Conservation (phyloP, 768 basidiomycete genomes). For the Boletus coccyginus region DNA sequence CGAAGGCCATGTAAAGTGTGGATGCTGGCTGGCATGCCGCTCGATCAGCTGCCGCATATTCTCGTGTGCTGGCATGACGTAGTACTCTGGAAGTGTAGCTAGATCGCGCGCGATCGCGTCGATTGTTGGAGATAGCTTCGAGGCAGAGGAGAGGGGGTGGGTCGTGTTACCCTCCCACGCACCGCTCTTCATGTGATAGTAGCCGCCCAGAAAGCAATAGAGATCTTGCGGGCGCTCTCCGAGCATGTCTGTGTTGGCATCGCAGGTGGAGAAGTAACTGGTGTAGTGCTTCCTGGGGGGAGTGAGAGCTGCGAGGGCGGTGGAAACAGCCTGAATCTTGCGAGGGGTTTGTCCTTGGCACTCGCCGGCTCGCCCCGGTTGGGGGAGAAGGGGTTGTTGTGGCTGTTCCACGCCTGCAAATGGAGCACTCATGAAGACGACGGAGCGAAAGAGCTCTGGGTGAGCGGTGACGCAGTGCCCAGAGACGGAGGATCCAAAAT, state of each 20-base stretch:
- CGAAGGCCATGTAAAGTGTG: conserved; percentile 41
- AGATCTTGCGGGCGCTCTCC: conserved; percentile 18
- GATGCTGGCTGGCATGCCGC: conserved; percentile 32
- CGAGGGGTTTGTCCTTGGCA: conserved; percentile 9
- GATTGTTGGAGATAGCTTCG: conserved; percentile 20
- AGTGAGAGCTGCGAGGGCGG: conserved; percentile 36
- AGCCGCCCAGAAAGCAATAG: conserved; percentile 22
- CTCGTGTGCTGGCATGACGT: conserved; percentile 54
- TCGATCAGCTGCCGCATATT: conserved; percentile 51
- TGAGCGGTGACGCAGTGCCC: conserved; percentile 51
- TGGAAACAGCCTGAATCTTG: conserved; percentile 3
- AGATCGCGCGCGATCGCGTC: conserved; percentile 31
- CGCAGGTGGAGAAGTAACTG: conserved; percentile 45
- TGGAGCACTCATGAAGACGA: conserved; percentile 61
- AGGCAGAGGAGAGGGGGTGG: conserved; percentile 35
- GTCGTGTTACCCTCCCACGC: conserved; percentile 46
- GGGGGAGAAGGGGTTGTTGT: conserved; percentile 5
- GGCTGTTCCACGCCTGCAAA: conserved; percentile 46
- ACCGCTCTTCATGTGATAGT: conserved; percentile 53
- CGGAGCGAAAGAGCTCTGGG: conserved; percentile 53
- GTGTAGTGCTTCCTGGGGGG: conserved; percentile 60
- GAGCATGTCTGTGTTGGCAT: conserved; percentile 47
- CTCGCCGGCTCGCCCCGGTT: neutral
- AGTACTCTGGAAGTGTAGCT: conserved; percentile 52
- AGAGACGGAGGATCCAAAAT: conserved; percentile 55